Conservation (phyloP, 1,284 basidiomycete genomes). For the Moesziomyces sp. region DNA sequence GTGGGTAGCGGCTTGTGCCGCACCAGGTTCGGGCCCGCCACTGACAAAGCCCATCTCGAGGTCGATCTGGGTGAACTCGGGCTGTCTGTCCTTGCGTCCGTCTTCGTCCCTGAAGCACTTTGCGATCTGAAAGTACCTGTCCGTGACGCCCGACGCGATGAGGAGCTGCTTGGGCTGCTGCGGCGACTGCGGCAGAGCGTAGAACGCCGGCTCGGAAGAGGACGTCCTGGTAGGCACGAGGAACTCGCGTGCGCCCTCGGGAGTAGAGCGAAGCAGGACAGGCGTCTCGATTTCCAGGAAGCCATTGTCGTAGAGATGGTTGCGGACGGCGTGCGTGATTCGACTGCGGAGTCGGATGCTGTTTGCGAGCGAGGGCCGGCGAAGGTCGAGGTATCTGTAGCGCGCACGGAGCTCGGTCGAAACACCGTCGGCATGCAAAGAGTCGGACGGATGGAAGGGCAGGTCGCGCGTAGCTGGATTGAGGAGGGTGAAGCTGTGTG, state of each 20-base stretch:
- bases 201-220: slow-evolving; percentile 75
- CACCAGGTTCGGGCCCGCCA: slow-evolving; percentile 73
- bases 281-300: slow-evolving; percentile 95
- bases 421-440: slow-evolving; percentile 76
- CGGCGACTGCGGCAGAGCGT: slow-evolving; percentile 91
- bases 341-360: slow-evolving; percentile 83
- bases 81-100: slow-evolving; percentile 90
- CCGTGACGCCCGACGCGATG: slow-evolving; percentile 87
- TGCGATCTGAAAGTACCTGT: slow-evolving; percentile 91
- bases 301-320: slow-evolving; percentile 77
- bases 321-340: slow-evolving; percentile 81
- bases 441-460: slow-evolving; percentile 84
- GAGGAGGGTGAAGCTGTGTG: slow-evolving; percentile 78
- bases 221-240: slow-evolving; percentile 82
- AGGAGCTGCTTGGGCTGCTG: slow-evolving; percentile 96
- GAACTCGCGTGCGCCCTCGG: slow-evolving; percentile 93
- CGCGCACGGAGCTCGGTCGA: slow-evolving; percentile 74
- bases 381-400: slow-evolving; percentile 88
- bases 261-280: slow-evolving; percentile 88
- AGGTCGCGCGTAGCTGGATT: slow-evolving; percentile 79
- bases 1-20: background rate
- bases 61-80: slow-evolving; percentile 96
- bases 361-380: slow-evolving; percentile 77
- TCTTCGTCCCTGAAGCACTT: slow-evolving; percentile 95
- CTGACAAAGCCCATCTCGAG: slow-evolving; percentile 94